phyloP scores from a whole-genome alignment of 75 land plant species.

The Cupressus sempervirens region DNA sequence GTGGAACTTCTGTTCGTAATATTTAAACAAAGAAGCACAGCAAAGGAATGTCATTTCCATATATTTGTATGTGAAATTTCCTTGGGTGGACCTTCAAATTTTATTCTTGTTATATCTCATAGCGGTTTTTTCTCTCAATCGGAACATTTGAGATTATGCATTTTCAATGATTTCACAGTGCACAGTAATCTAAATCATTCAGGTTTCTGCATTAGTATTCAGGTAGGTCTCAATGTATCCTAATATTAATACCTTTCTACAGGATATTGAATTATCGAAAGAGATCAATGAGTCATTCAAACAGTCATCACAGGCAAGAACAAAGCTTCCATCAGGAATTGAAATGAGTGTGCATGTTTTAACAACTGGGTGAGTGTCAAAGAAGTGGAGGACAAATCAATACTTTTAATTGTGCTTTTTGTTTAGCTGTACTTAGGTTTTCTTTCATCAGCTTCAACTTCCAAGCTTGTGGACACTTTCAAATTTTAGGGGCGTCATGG shows the following conservation, averaged over 20 bases:
- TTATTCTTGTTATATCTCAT: background rate
- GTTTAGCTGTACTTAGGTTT: background rate
- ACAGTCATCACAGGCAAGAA: slow-evolving; percentile 98
- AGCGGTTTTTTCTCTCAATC: background rate
- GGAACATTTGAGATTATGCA: background rate
- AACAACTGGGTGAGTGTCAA: slow-evolving; percentile 83
- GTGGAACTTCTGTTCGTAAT: background rate
- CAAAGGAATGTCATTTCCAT: background rate
- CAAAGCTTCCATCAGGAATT: slow-evolving; percentile 94
- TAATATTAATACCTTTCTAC: slow-evolving; percentile 7
- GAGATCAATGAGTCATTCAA: slow-evolving; percentile 99
- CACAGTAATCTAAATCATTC: background rate
- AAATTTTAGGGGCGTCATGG: background rate
- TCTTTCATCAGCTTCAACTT: background rate
- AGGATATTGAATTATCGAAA: slow-evolving; percentile 99
- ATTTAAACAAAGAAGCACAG: background rate
- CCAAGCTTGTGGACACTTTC: background rate
- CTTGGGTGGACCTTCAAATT: background rate
- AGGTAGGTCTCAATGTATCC: too few species aligned
- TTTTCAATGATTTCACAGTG: background rate
- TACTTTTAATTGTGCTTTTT: background rate
- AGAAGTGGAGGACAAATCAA: background rate
- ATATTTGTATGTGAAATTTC: background rate
- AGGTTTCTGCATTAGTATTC: background rate
- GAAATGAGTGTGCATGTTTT: slow-evolving; percentile 99